phyloP scores from a whole-genome alignment of 2,329 filamentous ascomycete genomes.

The Penicillium sp. region DNA sequence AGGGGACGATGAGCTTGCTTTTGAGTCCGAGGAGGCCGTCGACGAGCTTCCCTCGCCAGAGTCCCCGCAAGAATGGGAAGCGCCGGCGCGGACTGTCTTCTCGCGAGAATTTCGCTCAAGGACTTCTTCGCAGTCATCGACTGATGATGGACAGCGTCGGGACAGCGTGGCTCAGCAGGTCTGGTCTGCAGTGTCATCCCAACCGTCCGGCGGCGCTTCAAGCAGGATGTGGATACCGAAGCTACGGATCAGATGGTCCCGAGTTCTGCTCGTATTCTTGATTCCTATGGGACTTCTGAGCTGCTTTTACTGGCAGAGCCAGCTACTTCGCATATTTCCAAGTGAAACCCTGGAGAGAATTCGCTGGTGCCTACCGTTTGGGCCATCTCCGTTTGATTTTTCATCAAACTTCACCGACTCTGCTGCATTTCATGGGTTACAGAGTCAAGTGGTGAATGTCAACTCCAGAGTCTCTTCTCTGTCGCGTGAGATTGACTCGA shows the following conservation, averaged over 20 bases:
- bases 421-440: constrained; percentile 21
- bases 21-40: neutral
- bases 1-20: constrained; percentile 6
- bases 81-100: constrained; percentile 23
- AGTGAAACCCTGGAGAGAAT: constrained; percentile 11
- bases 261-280: constrained; percentile 4
- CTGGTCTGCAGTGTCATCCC: neutral
- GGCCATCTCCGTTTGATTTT: constrained; percentile 2
- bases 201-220: neutral
- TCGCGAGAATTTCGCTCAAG: constrained; percentile 10
- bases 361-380: constrained; percentile 10
- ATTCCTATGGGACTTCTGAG: constrained; percentile 11
- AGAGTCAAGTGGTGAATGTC: constrained; percentile 24
- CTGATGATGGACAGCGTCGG: constrained; percentile 1
- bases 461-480: constrained; percentile 28
- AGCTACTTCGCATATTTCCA: constrained; percentile 1
- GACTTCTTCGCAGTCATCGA: constrained; percentile 1
- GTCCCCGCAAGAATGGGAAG: constrained; percentile 8
- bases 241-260: constrained; percentile 9
- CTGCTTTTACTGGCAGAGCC: neutral
- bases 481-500: constrained; percentile 23
- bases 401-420: constrained; percentile 22
- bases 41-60: neutral
- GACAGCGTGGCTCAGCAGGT: constrained; percentile 5
- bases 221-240: neutral